phyloP scores from a whole-genome alignment of 345 rosid species.

The Acer saccharum region DNA sequence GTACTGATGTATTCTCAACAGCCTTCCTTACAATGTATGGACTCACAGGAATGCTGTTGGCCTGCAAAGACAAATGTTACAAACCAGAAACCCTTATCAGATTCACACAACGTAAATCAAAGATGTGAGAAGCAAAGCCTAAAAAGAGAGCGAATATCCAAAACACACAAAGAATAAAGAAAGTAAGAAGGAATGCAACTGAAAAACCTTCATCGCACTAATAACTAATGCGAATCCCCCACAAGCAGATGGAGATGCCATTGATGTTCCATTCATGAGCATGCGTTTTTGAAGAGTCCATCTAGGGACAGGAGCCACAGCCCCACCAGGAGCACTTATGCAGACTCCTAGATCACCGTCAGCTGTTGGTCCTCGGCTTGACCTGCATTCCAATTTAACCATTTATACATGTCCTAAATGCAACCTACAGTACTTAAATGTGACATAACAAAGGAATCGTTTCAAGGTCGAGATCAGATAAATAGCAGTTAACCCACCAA shows the following conservation, averaged over 20 bases:
- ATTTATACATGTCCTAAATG: slow-evolving; percentile 22
- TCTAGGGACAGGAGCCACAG: slow-evolving; percentile 98
- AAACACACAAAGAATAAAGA: slow-evolving; percentile 16
- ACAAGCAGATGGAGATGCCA: slow-evolving; percentile 99
- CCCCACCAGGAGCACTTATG: slow-evolving; percentile 99
- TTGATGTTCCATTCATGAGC: slow-evolving; percentile 99
- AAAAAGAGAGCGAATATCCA: slow-evolving; percentile 10
- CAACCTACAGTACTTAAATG: slow-evolving; percentile 19
- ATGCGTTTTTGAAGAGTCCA: slow-evolving; percentile 98
- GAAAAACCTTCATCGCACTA: slow-evolving; percentile 91
- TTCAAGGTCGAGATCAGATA: slow-evolving; percentile 16
- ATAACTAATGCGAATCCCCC: slow-evolving; percentile 91
- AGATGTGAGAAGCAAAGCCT: slow-evolving; percentile 16
- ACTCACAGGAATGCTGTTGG: slow-evolving; percentile 78
- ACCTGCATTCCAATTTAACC: slow-evolving; percentile 58
- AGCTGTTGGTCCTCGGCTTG: slow-evolving; percentile 96
- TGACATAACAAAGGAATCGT: not conserved
- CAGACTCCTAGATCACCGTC: slow-evolving; percentile 98
- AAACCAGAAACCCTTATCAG: slow-evolving; percentile 23
- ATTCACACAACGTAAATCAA: slow-evolving; percentile 6
- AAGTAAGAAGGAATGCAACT: slow-evolving; percentile 5
- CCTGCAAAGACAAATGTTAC: slow-evolving; percentile 48
- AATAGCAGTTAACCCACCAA: slow-evolving; percentile 52
- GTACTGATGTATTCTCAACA: slow-evolving; percentile 83
- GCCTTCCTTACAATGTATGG: slow-evolving; percentile 86